phyloP scores from a whole-genome alignment of 2,329 filamentous ascomycete species.

The Alternaria brassicae region DNA sequence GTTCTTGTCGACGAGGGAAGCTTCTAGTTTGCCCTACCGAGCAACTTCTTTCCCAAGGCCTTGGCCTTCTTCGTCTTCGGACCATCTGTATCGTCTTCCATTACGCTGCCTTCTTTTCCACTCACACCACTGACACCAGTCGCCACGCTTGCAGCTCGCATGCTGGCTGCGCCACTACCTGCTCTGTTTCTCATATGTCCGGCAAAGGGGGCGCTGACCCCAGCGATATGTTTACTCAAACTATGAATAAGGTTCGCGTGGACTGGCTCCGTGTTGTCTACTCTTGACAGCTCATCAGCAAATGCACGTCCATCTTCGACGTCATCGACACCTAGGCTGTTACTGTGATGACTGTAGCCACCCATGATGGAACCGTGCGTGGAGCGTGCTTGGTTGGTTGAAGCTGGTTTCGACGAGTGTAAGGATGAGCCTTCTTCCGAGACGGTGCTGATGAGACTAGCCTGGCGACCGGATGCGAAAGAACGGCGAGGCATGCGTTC shows the following conservation, averaged over 20 bases:
- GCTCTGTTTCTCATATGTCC: constrained; percentile 26
- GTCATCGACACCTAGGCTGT: constrained; percentile 25
- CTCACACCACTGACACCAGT: constrained; percentile 11
- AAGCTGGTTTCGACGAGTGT: constrained; percentile 18
- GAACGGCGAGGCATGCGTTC: constrained; percentile 29
- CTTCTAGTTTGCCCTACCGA: constrained; percentile 18
- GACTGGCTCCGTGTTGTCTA: constrained; percentile 47
- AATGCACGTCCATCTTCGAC: constrained; percentile 44
- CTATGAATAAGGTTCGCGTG: constrained; percentile 45
- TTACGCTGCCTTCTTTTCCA: background rate
- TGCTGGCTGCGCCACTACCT: constrained; percentile 16
- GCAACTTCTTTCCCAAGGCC: constrained; percentile 24
- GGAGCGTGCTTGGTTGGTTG: constrained; percentile 27
- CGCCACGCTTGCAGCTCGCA: constrained; percentile 20
- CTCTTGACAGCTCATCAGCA: constrained; percentile 45
- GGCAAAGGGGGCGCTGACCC: constrained; percentile 36
- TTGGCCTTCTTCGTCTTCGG: constrained; percentile 25
- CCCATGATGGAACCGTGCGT: constrained; percentile 38
- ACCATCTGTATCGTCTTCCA: constrained; percentile 6
- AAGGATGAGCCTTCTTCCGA: constrained; percentile 37
- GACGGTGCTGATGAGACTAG: constrained; percentile 38
- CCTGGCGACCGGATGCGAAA: constrained; percentile 43
- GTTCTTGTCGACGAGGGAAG: background rate
- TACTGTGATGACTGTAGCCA: constrained; percentile 19
- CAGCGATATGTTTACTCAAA: constrained; percentile 44